Percentiles rank a stretch among this genome's conserved stretches.
These are phyloP conservation scores for Claviceps citrina DNA, from an alignment of 2,329 filamentous ascomycete genomes.

Conservation along the genomic window DNA sequence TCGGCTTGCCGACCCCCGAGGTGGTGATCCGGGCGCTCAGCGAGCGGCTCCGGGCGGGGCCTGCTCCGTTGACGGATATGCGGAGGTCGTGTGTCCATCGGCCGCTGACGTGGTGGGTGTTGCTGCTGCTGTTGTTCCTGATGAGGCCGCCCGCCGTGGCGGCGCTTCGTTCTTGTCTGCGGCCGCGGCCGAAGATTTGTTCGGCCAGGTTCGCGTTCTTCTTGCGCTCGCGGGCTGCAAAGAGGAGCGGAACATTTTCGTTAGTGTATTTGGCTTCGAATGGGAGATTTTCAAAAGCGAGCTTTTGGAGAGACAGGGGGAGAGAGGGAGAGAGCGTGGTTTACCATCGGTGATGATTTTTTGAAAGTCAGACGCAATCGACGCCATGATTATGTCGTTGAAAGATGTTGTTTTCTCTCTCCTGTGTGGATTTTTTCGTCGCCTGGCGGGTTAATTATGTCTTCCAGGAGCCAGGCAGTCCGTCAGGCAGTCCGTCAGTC, in stretches of 20 bases:
- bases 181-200: conserved; percentile 51
- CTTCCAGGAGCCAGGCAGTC: too few relatives aligned
- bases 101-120: too few relatives aligned
- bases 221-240: conserved; percentile 48
- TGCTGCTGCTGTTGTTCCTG: conserved; percentile 33
- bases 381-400: conserved; percentile 24
- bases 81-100: conserved; percentile 63
- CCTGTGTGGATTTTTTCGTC: too few relatives aligned
- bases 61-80: conserved; percentile 24
- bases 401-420: not conserved
- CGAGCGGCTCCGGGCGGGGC: conserved; percentile 16
- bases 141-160: conserved; percentile 1
- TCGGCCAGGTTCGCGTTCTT: conserved; percentile 58
- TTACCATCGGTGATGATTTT: conserved; percentile 41
- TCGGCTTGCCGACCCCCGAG: conserved; percentile 16
- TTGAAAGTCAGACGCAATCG: conserved; percentile 34
- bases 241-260: too few relatives aligned
- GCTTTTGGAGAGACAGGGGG: not conserved
- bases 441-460: too few relatives aligned
- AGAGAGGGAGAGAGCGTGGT: too few relatives aligned
- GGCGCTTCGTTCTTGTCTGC: conserved; percentile 29
- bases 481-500: too few relatives aligned
- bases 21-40: conserved; percentile 32
- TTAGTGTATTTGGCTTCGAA: too few relatives aligned
- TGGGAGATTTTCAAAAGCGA: too few relatives aligned